phyloP scores from a whole-genome alignment of 2,329 filamentous ascomycete genomes.

The Cladophialophora bantiana region DNA sequence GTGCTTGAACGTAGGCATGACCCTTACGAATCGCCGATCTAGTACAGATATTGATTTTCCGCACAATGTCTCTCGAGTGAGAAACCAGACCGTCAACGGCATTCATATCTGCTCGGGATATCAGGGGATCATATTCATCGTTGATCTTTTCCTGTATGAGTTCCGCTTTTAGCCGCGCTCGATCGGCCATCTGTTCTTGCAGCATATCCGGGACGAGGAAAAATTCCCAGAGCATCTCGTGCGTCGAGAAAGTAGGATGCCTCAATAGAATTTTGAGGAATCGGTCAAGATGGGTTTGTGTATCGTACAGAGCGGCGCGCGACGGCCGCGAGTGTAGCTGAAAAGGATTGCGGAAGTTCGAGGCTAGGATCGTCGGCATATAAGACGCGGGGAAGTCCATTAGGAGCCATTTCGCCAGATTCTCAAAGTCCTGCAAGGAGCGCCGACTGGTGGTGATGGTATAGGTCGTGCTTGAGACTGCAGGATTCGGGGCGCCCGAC shows the following conservation, averaged over 20 bases:
- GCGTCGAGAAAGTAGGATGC: slow-evolving; percentile 91
- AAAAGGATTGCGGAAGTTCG: slow-evolving; percentile 76
- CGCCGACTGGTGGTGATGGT: slow-evolving; percentile 94
- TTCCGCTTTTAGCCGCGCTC: slow-evolving; percentile 85
- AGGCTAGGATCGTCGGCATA: slow-evolving; percentile 78
- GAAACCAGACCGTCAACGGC: slow-evolving; percentile 94
- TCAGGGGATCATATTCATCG: slow-evolving; percentile 85
- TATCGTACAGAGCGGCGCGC: slow-evolving; percentile 81
- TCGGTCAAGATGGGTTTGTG: slow-evolving; percentile 83
- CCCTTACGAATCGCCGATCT: slow-evolving; percentile 81
- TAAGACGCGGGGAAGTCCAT: slow-evolving; percentile 95
- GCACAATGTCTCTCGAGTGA: slow-evolving; percentile 87
- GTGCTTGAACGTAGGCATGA: slow-evolving; percentile 72
- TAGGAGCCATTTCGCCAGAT: slow-evolving; percentile 80
- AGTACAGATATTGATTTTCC: slow-evolving; percentile 81
- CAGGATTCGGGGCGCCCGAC: slow-evolving; percentile 74
- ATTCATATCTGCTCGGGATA: slow-evolving; percentile 63
- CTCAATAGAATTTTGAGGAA: slow-evolving; percentile 85
- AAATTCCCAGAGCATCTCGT: slow-evolving; percentile 99
- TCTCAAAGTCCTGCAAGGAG: slow-evolving; percentile 88
- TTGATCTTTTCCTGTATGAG: slow-evolving; percentile 80
- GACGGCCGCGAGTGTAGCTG: slow-evolving; percentile 93
- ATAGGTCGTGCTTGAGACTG: slow-evolving; percentile 76
- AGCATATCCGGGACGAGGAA: slow-evolving; percentile 96
- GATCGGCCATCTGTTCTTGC: slow-evolving; percentile 84